Conservation (phyloP, 2,329 filamentous ascomycete genomes). For the Penicillium sp. region DNA sequence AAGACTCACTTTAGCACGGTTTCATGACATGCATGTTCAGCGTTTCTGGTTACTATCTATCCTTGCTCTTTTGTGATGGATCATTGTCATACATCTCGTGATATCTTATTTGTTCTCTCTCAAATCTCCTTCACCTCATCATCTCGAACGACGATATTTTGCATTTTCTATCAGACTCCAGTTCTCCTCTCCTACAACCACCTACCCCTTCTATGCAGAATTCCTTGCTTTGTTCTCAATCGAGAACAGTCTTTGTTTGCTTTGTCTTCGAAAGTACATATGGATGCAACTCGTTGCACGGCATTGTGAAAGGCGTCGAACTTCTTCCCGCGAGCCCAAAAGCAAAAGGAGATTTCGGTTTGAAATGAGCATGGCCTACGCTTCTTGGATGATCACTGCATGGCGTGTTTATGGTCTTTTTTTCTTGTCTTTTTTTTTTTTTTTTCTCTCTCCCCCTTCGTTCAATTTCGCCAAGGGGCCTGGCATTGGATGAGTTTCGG, state of each 20-base stretch:
- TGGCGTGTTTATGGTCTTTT: constrained; percentile 18
- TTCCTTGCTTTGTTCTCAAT: not conserved
- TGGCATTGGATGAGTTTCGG: not conserved
- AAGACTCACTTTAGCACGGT: constrained; percentile 12
- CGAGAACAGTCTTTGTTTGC: not conserved
- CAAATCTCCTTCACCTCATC: not conserved
- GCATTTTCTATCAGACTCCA: constrained; percentile 1
- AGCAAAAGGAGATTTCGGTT: constrained; percentile 15
- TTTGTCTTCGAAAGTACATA: constrained; percentile 25
- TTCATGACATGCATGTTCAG: constrained; percentile 19
- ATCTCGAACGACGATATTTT: not conserved
- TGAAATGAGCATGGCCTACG: constrained; percentile 19
- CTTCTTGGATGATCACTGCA: constrained; percentile 26
- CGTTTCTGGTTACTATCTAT: constrained; percentile 12
- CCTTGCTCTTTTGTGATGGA: not conserved
- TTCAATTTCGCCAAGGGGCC: constrained; percentile 5
- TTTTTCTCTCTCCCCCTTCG: constrained; percentile 15
- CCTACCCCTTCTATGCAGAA: not conserved
- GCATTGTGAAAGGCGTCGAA: constrained; percentile 29
- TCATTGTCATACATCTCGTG: not conserved
- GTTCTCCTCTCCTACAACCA: not conserved
- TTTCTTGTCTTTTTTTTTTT: constrained; percentile 12
- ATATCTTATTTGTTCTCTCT: not conserved
- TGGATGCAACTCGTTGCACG: constrained; percentile 23
- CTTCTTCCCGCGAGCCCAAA: constrained; percentile 16